phyloP scores from a whole-genome alignment of 169 alveolate genomes.

The Hammondia hammondi region DNA sequence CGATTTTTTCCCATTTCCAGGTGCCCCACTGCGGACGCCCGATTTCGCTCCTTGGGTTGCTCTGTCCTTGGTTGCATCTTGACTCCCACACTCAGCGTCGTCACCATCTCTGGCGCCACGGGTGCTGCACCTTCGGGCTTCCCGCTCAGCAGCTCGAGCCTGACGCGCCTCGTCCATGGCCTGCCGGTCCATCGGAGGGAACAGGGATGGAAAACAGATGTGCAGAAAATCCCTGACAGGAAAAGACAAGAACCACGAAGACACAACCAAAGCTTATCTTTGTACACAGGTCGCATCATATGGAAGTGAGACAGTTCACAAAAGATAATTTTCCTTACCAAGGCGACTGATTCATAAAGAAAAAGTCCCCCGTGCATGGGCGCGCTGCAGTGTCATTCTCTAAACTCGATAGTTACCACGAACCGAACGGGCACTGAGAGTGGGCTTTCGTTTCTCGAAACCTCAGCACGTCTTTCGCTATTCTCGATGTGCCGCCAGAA shows the following conservation, averaged over 20 bases:
- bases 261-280: background rate
- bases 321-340: background rate
- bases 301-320: background rate
- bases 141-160: background rate
- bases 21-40: background rate
- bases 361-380: too few species aligned
- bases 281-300: too few species aligned
- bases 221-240: constrained; percentile 54
- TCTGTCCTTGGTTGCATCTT: background rate
- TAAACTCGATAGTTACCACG: too few species aligned
- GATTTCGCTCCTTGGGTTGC: background rate
- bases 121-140: background rate
- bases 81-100: background rate
- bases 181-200: constrained; percentile 53
- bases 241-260: background rate
- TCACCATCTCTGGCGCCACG: background rate
- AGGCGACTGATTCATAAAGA: background rate
- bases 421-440: too few species aligned
- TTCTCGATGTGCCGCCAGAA: too few species aligned
- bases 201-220: constrained; percentile 48
- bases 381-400: too few species aligned
- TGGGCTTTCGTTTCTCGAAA: too few species aligned
- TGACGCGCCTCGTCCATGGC: constrained; percentile 63
- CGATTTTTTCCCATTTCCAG: background rate
- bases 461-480: too few species aligned